These are phyloP conservation scores for Dispira simplex DNA, from an alignment of 192 early-diverging fungal genomes.

Conservation along the genomic window DNA sequence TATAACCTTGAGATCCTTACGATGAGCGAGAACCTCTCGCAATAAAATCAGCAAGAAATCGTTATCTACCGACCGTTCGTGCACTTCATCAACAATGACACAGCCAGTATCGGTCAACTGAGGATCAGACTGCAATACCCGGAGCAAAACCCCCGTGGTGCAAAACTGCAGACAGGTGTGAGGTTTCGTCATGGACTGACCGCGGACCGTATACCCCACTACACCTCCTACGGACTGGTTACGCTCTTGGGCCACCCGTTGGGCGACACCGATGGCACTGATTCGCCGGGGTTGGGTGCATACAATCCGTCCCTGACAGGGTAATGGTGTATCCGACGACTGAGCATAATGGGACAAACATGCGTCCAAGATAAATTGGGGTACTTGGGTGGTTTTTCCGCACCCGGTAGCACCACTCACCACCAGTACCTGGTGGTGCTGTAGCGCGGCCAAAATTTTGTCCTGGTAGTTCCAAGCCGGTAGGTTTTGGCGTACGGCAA, in stretches of 20 bases:
- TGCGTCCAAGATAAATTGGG: constrained; percentile 70
- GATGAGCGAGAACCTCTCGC: constrained; percentile 36
- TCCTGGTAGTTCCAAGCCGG: not conserved
- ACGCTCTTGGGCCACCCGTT: constrained; percentile 41
- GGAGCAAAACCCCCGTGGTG: constrained; percentile 48
- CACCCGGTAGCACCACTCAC: constrained; percentile 28
- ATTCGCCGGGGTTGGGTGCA: constrained; percentile 88
- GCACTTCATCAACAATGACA: constrained; percentile 79
- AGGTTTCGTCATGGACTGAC: constrained; percentile 33
- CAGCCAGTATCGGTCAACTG: constrained; percentile 16
- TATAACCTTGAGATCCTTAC: constrained; percentile 44
- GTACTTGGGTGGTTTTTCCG: constrained; percentile 58
- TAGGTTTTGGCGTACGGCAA: not conserved
- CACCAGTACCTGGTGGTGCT: constrained; percentile 14
- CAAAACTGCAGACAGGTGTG: constrained; percentile 45
- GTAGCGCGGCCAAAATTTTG: constrained; percentile 11
- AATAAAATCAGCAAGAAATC: constrained; percentile 74
- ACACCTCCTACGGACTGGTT: constrained; percentile 20
- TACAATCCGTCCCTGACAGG: constrained; percentile 38
- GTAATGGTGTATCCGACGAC: too few relatives aligned
- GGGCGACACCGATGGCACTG: constrained; percentile 47
- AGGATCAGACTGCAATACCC: constrained; percentile 24
- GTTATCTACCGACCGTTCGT: constrained; percentile 61
- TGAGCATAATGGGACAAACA: constrained; percentile 26
- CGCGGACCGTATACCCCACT: constrained; percentile 47